phyloP scores from a whole-genome alignment of 768 basidiomycete genomes.

The Neoboletus magnificus region DNA sequence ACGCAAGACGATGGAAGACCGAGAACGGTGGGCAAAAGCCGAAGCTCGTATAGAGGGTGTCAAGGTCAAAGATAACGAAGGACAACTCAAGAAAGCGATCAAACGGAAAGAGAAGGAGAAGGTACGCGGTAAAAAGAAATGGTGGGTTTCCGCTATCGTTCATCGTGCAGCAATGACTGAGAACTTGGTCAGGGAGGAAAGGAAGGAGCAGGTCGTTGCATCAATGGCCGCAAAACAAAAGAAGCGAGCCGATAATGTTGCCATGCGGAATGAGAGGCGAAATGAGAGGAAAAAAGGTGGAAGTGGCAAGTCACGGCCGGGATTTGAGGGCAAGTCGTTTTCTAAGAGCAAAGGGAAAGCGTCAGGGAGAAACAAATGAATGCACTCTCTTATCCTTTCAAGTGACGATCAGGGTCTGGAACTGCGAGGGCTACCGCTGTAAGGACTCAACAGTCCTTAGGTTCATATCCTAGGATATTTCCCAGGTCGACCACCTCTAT shows the following conservation, averaged over 20 bases:
- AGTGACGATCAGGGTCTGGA: background rate
- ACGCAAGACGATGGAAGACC: conserved; percentile 73
- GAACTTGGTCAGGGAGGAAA: conserved; percentile 63
- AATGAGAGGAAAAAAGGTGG: conserved; percentile 54
- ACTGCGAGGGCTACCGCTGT: no score
- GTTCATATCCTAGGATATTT: no score
- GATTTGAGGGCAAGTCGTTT: conserved; percentile 84
- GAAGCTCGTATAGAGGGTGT: conserved; percentile 83
- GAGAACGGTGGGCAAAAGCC: conserved; percentile 88
- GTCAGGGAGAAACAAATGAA: conserved; percentile 22
- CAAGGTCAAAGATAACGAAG: conserved; percentile 88
- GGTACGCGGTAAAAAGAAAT: conserved; percentile 74
- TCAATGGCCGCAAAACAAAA: conserved; percentile 85
- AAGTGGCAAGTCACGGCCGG: conserved; percentile 69
- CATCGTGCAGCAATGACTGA: background rate
- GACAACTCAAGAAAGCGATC: conserved; percentile 82
- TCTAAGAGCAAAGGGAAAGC: conserved; percentile 48
- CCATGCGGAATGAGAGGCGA: conserved; percentile 74
- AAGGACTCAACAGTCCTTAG: no score
- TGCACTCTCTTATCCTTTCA: background rate
- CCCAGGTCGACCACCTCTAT: no score
- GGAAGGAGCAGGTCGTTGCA: conserved; percentile 72
- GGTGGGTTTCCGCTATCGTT: conserved; percentile 48
- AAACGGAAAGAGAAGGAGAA: conserved; percentile 94
- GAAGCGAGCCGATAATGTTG: conserved; percentile 89